Percentiles rank a stretch among this genome's conserved stretches.
phyloP scores from a whole-genome alignment of 257 asterid species.

The Perilla frutescens region DNA sequence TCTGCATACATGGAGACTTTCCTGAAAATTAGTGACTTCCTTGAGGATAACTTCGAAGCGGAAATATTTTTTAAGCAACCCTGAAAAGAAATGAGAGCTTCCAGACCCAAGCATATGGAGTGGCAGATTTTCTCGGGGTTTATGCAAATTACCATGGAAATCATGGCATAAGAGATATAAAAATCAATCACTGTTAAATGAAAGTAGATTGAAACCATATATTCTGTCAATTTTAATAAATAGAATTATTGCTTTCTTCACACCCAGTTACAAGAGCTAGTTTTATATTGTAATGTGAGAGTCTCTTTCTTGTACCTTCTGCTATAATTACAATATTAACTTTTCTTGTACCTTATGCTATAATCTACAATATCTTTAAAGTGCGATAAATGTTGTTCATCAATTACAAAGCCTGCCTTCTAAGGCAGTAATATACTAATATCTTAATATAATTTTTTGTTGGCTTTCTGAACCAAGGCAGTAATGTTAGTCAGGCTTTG shows the following conservation, averaged over 20 bases:
- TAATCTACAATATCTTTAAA: not conserved
- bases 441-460: conserved; percentile 4
- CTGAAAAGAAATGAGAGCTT: conserved; percentile 9
- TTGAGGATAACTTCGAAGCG: conserved; percentile 4
- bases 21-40: not conserved
- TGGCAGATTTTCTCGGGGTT: conserved; percentile 9
- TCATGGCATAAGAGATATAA: not conserved
- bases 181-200: not conserved
- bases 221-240: not conserved
- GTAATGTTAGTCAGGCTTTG: not conserved
- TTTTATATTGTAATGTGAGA: not conserved
- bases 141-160: conserved; percentile 1
- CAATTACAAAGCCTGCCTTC: not conserved
- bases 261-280: not conserved
- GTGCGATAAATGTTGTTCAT: conserved; percentile 15
- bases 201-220: not conserved
- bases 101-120: conserved; percentile 6
- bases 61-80: not conserved
- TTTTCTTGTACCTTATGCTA: not conserved
- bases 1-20: not conserved
- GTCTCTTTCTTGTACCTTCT: not conserved
- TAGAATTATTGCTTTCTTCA: conserved; percentile 7
- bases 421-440: not conserved
- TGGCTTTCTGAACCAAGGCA: conserved; percentile 1
- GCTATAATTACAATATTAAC: not conserved